Evolutionary conservation across 2,329 filamentous ascomycete species (phyloP).

Genomic region (Blastomyces gilchristii): DNA sequence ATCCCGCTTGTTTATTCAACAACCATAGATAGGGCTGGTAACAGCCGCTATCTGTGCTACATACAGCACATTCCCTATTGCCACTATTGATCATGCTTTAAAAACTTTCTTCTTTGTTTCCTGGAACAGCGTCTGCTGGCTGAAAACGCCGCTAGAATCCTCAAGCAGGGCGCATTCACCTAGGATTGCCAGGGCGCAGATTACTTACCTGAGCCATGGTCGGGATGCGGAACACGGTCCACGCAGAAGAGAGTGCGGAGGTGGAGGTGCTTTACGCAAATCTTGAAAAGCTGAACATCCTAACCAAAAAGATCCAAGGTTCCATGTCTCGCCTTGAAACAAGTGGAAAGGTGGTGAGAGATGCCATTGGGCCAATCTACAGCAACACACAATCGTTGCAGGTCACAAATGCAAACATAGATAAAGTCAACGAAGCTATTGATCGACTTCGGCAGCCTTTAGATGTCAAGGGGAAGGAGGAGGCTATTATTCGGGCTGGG

Average conservation of each 20-base stretch:
- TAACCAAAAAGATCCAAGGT: constrained; percentile 92
- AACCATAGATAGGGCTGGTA: background rate
- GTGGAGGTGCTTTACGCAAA: constrained; percentile 57
- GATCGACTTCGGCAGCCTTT: constrained; percentile 81
- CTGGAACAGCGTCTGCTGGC: background rate
- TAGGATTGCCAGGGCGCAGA: background rate
- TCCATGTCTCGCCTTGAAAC: constrained; percentile 74
- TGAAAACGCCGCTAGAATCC: background rate
- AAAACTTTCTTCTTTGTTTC: background rate
- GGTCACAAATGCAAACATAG: constrained; percentile 79
- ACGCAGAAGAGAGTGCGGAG: constrained; percentile 57
- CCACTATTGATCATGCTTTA: background rate
- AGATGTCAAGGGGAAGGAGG: constrained; percentile 83
- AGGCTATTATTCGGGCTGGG: constrained; percentile 79
- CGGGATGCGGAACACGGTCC: constrained; percentile 46
- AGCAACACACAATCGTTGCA: constrained; percentile 86
- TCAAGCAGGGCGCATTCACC: background rate
- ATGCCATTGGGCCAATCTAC: constrained; percentile 85
- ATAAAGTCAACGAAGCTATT: constrained; percentile 74
- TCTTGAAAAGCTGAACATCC: constrained; percentile 81
- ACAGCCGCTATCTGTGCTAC: background rate
- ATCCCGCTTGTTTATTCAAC: background rate
- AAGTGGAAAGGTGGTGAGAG: constrained; percentile 80
- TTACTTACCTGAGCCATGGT: constrained; percentile 37
- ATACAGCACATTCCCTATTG: background rate